Percentiles rank a stretch among this genome's conserved stretches.
phyloP scores from a whole-genome alignment of 495 filamentous ascomycete genomes.

The Chlorociboria aeruginascens region DNA sequence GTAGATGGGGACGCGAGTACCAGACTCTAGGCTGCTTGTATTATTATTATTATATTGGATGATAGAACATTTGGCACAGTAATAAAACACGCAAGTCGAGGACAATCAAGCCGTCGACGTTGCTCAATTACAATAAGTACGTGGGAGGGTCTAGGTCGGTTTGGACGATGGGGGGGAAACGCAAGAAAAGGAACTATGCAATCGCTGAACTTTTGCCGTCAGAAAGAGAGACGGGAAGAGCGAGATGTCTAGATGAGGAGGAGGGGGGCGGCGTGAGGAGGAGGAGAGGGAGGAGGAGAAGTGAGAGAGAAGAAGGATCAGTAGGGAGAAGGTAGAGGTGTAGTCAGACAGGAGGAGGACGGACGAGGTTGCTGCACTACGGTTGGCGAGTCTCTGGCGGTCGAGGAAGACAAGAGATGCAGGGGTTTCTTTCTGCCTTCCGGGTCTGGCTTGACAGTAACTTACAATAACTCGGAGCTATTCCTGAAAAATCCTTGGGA shows the following conservation, averaged over 20 bases:
- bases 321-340: not conserved
- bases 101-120: conserved; percentile 19
- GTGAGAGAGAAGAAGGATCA: conserved; percentile 17
- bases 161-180: not conserved
- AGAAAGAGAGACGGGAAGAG: conserved; percentile 5
- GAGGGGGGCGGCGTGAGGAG: conserved; percentile 11
- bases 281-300: conserved; percentile 5
- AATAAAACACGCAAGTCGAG: conserved; percentile 10
- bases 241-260: not conserved
- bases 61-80: conserved; percentile 3
- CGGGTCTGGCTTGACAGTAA: no score
- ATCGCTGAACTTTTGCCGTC: not conserved
- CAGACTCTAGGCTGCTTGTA: conserved; percentile 12
- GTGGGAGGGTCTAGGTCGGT: not conserved
- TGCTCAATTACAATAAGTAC: conserved; percentile 9
- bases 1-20: conserved; percentile 12
- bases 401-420: no score
- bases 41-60: conserved; percentile 16
- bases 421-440: no score
- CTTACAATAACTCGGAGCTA: no score
- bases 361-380: no score
- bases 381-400: no score
- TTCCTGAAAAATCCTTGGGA: no score
- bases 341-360: no score
- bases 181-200: not conserved